A percentile compares a stretch with the other conserved stretches of the same genome.
phyloP scores from a whole-genome alignment of 805 yeast genomes.

The Teunomyces pallodes region DNA sequence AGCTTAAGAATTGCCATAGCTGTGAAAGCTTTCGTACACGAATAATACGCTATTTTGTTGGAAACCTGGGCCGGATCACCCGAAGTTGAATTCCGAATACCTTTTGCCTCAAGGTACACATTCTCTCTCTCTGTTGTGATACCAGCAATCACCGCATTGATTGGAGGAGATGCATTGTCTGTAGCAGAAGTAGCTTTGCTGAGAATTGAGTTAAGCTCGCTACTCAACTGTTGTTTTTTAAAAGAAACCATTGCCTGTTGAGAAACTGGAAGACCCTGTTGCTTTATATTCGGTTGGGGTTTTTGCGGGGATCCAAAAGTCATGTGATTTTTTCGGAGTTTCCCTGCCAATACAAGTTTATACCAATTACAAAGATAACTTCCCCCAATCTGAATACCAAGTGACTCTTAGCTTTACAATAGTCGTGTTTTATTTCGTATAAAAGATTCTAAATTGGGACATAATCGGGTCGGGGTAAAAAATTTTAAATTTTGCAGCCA shows the following conservation, averaged over 20 bases:
- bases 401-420: too few relatives aligned
- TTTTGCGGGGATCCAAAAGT: not conserved
- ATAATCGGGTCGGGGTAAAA: too few relatives aligned
- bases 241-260: not conserved
- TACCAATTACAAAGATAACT: too few relatives aligned
- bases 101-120: constrained; percentile 22
- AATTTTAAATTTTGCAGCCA: not conserved
- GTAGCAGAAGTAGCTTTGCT: not conserved
- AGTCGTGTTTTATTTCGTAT: too few relatives aligned
- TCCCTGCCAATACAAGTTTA: not conserved
- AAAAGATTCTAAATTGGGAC: too few relatives aligned
- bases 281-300: not conserved
- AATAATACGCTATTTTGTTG: constrained; percentile 20
- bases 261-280: not conserved
- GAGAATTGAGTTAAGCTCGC: not conserved
- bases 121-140: constrained; percentile 22
- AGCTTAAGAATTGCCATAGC: constrained; percentile 34
- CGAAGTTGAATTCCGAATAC: constrained; percentile 17
- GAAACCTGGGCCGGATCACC: constrained; percentile 15
- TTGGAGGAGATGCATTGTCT: not conserved
- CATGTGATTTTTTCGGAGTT: not conserved
- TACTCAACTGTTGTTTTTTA: not conserved
- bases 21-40: constrained; percentile 36
- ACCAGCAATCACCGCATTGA: constrained; percentile 27
- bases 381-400: too few relatives aligned